phyloP scores from a whole-genome alignment of 169 alveolate species.

The Plasmodium knowlesi region DNA sequence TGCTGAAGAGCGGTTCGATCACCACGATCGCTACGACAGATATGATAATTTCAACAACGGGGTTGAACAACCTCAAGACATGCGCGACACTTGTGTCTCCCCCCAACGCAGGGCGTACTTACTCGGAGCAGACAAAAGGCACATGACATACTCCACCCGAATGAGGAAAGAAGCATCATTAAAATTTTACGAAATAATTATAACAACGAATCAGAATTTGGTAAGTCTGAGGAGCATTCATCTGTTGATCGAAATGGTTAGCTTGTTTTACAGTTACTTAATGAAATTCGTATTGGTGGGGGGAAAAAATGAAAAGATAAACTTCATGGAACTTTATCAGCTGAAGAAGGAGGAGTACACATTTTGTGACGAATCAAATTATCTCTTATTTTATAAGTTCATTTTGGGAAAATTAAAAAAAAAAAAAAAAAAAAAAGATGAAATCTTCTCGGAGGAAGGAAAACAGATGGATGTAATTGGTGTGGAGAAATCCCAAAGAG shows the following conservation, averaged over 20 bases:
- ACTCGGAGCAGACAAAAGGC: background rate
- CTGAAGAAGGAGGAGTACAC: background rate
- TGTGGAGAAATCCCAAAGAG: background rate
- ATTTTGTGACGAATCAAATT: constrained; percentile 25
- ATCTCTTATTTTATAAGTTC: constrained; percentile 23
- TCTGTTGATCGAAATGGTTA: constrained; percentile 45
- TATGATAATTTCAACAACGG: background rate
- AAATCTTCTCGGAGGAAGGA: background rate
- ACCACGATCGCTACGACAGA: background rate
- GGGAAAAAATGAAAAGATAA: background rate
- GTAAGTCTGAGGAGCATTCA: constrained; percentile 46
- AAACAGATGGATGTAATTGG: background rate
- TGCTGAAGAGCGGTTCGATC: background rate
- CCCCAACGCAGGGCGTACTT: background rate
- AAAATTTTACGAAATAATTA: constrained; percentile 63
- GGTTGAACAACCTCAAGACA: background rate
- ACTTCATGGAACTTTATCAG: background rate
- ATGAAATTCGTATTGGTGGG: constrained; percentile 9
- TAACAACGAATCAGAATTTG: constrained; percentile 58
- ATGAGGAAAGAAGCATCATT: background rate
- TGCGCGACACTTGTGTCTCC: background rate
- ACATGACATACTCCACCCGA: background rate
- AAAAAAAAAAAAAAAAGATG: background rate
- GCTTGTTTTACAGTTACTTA: constrained; percentile 8
- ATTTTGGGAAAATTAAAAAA: constrained; percentile 26